Evolutionary conservation across 352 stramenopile genomes (phyloP).

Genomic region (Peronospora destructor): DNA sequence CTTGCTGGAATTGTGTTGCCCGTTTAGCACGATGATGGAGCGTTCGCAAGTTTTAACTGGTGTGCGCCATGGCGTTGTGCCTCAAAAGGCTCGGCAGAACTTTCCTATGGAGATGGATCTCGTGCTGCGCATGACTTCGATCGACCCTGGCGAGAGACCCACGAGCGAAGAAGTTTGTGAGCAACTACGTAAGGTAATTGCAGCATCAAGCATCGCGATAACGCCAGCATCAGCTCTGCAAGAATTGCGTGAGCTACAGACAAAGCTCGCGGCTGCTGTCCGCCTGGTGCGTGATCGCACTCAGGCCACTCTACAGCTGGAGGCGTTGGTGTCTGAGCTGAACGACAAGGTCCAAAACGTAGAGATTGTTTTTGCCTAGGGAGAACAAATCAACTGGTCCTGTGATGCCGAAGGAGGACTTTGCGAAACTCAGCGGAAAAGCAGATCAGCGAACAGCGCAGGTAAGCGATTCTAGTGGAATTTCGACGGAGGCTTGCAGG

Average conservation of each 20-base stretch:
- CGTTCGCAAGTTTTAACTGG: constrained; percentile 73
- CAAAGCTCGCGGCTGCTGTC: constrained; percentile 45
- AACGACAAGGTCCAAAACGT: constrained; percentile 69
- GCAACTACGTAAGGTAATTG: constrained; percentile 42
- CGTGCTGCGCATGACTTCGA: constrained; percentile 69
- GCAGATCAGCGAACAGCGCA: constrained; percentile 17
- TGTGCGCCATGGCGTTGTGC: constrained; percentile 73
- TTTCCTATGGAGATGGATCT: constrained; percentile 70
- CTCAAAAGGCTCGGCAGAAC: constrained; percentile 46
- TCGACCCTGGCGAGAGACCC: constrained; percentile 58
- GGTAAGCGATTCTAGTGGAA: constrained; percentile 5
- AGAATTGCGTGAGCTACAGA: constrained; percentile 57
- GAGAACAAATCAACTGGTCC: neutral
- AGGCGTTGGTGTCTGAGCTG: constrained; percentile 54
- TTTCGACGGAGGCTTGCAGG: constrained; percentile 6
- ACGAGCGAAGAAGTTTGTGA: constrained; percentile 56
- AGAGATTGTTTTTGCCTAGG: constrained; percentile 44
- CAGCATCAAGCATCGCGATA: constrained; percentile 22
- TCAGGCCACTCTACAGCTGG: constrained; percentile 49
- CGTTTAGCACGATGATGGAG: constrained; percentile 84
- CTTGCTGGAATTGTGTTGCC: constrained; percentile 75
- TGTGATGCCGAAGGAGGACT: neutral
- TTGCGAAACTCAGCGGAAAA: constrained; percentile 19
- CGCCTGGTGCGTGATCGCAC: constrained; percentile 55
- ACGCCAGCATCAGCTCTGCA: constrained; percentile 48